Evolutionary conservation across 345 rosid species (phyloP).

Genomic region (Draba incana): DNA sequence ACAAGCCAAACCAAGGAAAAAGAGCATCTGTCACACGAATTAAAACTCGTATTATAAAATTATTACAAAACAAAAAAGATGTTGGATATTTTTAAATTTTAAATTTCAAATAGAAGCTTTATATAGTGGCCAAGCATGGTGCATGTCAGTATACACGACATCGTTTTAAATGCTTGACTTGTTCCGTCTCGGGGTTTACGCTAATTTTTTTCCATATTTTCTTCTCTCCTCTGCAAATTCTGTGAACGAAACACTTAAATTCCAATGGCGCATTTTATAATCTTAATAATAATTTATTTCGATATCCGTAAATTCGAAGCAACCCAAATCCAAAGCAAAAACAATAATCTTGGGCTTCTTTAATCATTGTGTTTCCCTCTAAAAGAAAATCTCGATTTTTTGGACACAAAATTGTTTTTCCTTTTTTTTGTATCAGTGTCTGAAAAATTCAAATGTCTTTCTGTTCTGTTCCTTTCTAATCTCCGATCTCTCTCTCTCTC

Average conservation of each 20-base stretch:
- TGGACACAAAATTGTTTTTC: not conserved
- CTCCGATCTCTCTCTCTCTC: constrained; percentile 24
- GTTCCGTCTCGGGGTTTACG: constrained; percentile 33
- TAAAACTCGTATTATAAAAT: not conserved
- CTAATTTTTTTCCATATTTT: not conserved
- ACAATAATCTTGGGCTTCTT: constrained; percentile 20
- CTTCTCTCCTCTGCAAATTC: constrained; percentile 7
- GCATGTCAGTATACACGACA: constrained; percentile 21
- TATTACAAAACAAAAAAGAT: not conserved
- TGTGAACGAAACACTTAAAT: constrained; percentile 24
- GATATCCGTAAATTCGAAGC: constrained; percentile 38
- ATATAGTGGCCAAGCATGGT: constrained; percentile 17
- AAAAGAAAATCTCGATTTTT: constrained; percentile 19
- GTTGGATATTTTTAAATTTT: not conserved
- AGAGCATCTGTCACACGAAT: constrained; percentile 2
- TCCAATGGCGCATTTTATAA: constrained; percentile 8
- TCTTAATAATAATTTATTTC: not conserved
- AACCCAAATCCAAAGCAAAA: constrained; percentile 13
- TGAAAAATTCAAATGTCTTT: constrained; percentile 52
- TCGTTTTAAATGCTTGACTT: not conserved
- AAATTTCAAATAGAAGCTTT: not conserved
- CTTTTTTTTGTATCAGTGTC: constrained; percentile 13
- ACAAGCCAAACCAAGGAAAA: constrained; percentile 15
- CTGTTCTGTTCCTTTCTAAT: constrained; percentile 32
- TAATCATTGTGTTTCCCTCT: constrained; percentile 41